These are phyloP conservation scores for Glonium stellatum DNA, from an alignment of 495 filamentous ascomycete species.

Conservation along the genomic window DNA sequence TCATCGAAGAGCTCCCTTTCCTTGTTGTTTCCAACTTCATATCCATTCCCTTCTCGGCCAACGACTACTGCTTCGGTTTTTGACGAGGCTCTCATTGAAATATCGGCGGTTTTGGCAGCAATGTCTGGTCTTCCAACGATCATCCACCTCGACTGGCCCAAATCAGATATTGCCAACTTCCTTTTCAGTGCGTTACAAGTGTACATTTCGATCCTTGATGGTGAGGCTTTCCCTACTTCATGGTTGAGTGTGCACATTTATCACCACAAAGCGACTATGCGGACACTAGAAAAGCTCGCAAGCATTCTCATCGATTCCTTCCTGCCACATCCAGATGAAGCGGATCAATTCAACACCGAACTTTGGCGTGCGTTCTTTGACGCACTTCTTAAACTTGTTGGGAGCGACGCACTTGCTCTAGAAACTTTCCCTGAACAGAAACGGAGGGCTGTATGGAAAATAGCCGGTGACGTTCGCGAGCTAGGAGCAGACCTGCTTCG, in stretches of 20 bases:
- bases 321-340: conserved; percentile 82
- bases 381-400: conserved; percentile 80
- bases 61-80: conserved; percentile 58
- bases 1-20: conserved; percentile 65
- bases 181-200: conserved; percentile 70
- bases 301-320: conserved; percentile 69
- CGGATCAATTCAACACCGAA: conserved; percentile 85
- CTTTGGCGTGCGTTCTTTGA: conserved; percentile 92
- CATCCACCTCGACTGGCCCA: conserved; percentile 61
- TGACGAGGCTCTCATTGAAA: conserved; percentile 84
- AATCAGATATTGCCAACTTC: conserved; percentile 67
- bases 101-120: conserved; percentile 79
- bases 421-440: conserved; percentile 98
- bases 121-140: conserved; percentile 63
- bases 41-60: conserved; percentile 75
- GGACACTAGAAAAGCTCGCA: conserved; percentile 76
- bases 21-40: conserved; percentile 79
- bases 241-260: conserved; percentile 95
- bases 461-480: conserved; percentile 92
- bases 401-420: conserved; percentile 77
- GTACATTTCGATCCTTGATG: conserved; percentile 79
- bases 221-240: conserved; percentile 78
- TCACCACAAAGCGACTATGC: conserved; percentile 87
- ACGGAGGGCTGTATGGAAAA: conserved; percentile 93
- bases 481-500: conserved; percentile 79